These are phyloP conservation scores for Leishmania martiniquensis DNA, from an alignment of 208 protist species.

Conservation along the genomic window DNA sequence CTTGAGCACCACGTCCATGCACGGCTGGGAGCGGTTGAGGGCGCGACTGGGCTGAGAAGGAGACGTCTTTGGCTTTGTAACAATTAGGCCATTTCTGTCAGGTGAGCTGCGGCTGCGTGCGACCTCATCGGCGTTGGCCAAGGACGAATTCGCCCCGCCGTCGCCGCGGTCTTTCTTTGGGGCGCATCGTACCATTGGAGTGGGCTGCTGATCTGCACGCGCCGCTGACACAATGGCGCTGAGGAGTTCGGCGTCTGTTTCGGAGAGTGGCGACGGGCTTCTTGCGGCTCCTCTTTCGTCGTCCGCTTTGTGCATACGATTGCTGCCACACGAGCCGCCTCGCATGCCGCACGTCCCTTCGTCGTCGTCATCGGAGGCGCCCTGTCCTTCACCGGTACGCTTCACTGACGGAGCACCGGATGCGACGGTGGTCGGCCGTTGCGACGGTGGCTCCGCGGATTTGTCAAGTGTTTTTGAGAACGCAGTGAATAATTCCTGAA, in stretches of 20 bases:
- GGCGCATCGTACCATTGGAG: neutral
- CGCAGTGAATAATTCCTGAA: conserved; percentile 13
- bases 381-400: neutral
- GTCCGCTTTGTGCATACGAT: neutral
- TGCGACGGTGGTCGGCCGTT: neutral
- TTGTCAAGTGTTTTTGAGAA: conserved; percentile 3
- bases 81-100: neutral
- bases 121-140: neutral
- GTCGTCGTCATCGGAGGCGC: neutral
- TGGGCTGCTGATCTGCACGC: neutral
- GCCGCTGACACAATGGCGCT: neutral
- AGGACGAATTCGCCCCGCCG: neutral
- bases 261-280: neutral
- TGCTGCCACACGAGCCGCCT: neutral
- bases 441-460: neutral
- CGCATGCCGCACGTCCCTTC: neutral
- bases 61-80: neutral
- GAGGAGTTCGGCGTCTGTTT: neutral
- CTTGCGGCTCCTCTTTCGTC: too few species aligned
- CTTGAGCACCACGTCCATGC: neutral
- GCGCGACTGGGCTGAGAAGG: neutral
- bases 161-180: neutral
- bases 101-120: neutral
- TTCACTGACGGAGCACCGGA: neutral
- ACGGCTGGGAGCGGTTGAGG: too few species aligned